Base-by-base conservation (phyloP, 768 basidiomycete genomes). In the Porpolomopsis calyptriformis region DNA sequence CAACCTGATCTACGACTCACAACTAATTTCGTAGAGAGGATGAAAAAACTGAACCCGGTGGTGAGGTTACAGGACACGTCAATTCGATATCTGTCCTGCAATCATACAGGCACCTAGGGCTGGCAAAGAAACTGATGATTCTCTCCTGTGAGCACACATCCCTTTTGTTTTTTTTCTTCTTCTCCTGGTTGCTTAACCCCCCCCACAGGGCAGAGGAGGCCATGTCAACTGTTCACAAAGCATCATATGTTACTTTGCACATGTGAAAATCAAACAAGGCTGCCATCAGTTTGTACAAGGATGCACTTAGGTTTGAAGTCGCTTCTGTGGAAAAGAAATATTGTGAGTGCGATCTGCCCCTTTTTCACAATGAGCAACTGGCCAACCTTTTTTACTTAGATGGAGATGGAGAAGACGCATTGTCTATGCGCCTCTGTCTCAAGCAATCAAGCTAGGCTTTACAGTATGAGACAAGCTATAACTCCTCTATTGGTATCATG, bases 221-320 rank as follows among this genome's bases (percentile, higher is more conserved):
- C 3, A 97, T 98, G 94, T 76, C 82, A 3, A 75, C 78, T 2
- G 76, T 91, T 16, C 93, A 93, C 63, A 72, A 74, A 22, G 92
- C 92, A 1, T 68, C 81, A n/a, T 84, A 82, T 59, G 89, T 96
- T 23, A 90, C 88, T 1, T 65, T 98, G 27, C 92, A 98, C 57
- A 94, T 98, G 29, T 76, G 94, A 42, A 91, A 94, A 63, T 92
- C 92, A 10, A 98, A 98, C 59, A 78, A 92, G 36, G 94, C 94
- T 0, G 94, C 94, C 1, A 69, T 97, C 40, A 76, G 74, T 8
- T 66, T 98, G 46, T 98, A 98, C 59, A 76, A 79, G 45, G 94
- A 98, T 58, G 85, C 89, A 6, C 69, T 98, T 11, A 92, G 92
- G 0, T 98, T 98, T 67, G 76, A 80, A 1, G 82, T 94, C 5